Conservation (phyloP, 1,139 yeast genomes). For the Debaryomyces sp. region DNA sequence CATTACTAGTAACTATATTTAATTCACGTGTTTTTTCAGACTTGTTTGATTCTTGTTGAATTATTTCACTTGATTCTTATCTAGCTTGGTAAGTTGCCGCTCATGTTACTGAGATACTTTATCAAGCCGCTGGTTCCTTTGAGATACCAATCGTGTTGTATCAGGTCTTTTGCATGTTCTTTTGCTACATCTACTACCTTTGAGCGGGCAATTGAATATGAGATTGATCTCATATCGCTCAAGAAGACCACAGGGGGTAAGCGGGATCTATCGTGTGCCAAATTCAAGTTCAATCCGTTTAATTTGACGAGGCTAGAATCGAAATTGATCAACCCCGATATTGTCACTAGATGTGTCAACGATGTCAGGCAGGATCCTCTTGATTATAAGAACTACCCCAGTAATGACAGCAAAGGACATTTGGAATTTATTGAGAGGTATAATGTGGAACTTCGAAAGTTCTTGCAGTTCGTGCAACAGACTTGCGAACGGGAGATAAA, state of each 20-base stretch:
- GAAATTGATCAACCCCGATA: constrained; percentile 1
- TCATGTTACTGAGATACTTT: constrained; percentile 6
- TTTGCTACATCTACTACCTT: constrained; percentile 16
- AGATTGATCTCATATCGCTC: constrained; percentile 39
- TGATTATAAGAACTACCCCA: constrained; percentile 10
- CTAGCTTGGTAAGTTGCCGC: constrained; percentile 1
- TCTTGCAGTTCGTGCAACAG: constrained; percentile 24
- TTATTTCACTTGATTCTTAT: not conserved
- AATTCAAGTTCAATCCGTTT: constrained; percentile 2
- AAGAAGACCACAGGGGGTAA: constrained; percentile 24
- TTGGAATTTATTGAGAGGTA: constrained; percentile 24
- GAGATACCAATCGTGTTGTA: not conserved
- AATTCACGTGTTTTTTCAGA: not conserved
- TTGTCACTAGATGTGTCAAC: constrained; percentile 7
- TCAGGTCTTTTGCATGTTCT: not conserved
- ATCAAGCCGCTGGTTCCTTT: not conserved
- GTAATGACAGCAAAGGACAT: constrained; percentile 12
- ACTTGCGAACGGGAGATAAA: constrained; percentile 27
- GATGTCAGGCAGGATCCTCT: constrained; percentile 12
- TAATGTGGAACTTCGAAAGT: constrained; percentile 22
- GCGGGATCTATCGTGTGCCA: not conserved
- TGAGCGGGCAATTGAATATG: constrained; percentile 29
- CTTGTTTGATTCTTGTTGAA: not conserved
- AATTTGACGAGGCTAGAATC: constrained; percentile 4
- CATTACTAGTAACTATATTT: not conserved